phyloP scores from a whole-genome alignment of 371 early-diverging fungal genomes.

The Mortierella sp. region DNA sequence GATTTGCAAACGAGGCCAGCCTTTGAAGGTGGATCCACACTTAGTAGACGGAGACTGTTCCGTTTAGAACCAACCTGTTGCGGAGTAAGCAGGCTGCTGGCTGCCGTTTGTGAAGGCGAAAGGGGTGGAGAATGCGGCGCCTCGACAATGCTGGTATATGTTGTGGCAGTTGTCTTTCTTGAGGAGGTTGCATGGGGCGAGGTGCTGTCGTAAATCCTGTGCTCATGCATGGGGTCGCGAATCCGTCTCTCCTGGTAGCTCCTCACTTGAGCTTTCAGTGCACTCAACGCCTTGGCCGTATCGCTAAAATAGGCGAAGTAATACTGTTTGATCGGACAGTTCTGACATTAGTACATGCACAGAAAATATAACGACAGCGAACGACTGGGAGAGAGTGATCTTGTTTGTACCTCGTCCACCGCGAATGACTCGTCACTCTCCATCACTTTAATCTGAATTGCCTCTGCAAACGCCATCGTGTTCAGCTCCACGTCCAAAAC shows the following conservation, averaged over 20 bases:
- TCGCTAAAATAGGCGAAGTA: slow-evolving; percentile 78
- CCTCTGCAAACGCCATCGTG: slow-evolving; percentile 69
- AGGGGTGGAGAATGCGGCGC: slow-evolving; percentile 4
- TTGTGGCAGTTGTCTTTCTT: slow-evolving; percentile 2
- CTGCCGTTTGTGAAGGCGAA: slow-evolving; percentile 1
- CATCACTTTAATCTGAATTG: slow-evolving; percentile 68
- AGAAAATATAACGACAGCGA: too few relatives aligned
- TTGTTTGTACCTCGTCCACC: slow-evolving; percentile 80
- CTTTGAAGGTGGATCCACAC: slow-evolving; percentile 7
- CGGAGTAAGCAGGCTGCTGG: slow-evolving; percentile 15
- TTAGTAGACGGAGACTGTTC: slow-evolving; percentile 2
- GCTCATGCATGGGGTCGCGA: slow-evolving; percentile 2
- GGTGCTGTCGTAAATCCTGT: slow-evolving; percentile 46
- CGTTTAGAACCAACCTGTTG: slow-evolving; percentile 13
- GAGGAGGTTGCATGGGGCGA: slow-evolving; percentile 17
- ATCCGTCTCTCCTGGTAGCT: slow-evolving; percentile 12
- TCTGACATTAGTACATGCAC: too few relatives aligned
- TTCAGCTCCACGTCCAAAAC: slow-evolving; percentile 72
- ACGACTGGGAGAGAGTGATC: too few relatives aligned
- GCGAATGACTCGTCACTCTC: slow-evolving; percentile 70
- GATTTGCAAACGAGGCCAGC: slow-evolving; percentile 38
- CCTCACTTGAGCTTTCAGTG: slow-evolving; percentile 54
- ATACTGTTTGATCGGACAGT: slow-evolving; percentile 58
- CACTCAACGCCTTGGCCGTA: slow-evolving; percentile 57
- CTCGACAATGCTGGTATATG: not conserved